These are phyloP conservation scores for Annulohypoxylon nitens DNA, from an alignment of 495 filamentous ascomycete species.

Conservation along the genomic window DNA sequence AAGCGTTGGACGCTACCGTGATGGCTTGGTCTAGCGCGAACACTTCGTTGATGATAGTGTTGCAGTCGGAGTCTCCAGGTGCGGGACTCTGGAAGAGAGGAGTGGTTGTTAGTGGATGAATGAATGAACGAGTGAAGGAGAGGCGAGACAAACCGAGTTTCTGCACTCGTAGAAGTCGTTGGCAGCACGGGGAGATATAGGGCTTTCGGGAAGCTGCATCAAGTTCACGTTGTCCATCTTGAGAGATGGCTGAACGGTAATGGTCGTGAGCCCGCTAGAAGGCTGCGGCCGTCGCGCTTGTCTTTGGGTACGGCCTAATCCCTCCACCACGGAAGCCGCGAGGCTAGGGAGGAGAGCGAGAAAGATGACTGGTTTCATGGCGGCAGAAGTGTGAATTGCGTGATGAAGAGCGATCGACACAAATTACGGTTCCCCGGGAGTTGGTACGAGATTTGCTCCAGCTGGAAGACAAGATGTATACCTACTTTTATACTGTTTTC, in stretches of 20 bases:
- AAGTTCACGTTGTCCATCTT: conserved; percentile 45
- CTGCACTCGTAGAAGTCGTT: conserved; percentile 58
- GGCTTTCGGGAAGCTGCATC: conserved; percentile 42
- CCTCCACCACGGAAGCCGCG: conserved; percentile 42
- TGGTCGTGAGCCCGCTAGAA: conserved; percentile 34
- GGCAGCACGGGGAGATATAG: conserved; percentile 45
- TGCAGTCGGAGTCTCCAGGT: conserved; percentile 53
- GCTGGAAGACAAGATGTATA: conserved; percentile 26
- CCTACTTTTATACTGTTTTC: conserved; percentile 38
- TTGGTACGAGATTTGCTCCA: conserved; percentile 31
- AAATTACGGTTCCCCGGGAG: conserved; percentile 33
- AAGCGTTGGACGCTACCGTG: conserved; percentile 54
- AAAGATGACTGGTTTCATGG: conserved; percentile 54
- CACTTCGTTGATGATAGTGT: conserved; percentile 52
- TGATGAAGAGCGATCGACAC: conserved; percentile 37
- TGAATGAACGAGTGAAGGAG: neutral
- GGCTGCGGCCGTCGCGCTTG: conserved; percentile 40
- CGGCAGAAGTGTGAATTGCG: conserved; percentile 36
- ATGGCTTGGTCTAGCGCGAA: conserved; percentile 50
- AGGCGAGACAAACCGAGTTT: conserved; percentile 51
- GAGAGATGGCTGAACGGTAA: conserved; percentile 40
- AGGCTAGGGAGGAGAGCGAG: conserved; percentile 51
- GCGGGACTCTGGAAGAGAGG: conserved; percentile 44
- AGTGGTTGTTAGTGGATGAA: conserved; percentile 14
- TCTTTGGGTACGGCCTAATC: conserved; percentile 22